Percentiles rank a stretch among this genome's conserved stretches.
Conservation (phyloP, 2,329 filamentous ascomycete genomes). For the Nectriaceae sp. region DNA sequence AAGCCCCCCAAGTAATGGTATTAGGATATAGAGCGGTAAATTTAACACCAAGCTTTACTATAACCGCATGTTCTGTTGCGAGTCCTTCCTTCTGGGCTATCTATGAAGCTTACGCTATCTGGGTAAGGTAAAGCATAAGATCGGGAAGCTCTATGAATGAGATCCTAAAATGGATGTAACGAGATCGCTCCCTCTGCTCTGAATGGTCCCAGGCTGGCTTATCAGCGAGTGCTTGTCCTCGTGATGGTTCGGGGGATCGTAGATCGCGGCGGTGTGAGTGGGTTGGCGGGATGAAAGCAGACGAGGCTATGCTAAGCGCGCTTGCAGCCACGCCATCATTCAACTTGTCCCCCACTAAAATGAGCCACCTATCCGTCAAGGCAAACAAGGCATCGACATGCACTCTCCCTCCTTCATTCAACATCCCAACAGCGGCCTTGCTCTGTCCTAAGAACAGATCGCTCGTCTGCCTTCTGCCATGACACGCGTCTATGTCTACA, state of each 20-base stretch:
- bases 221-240: conserved; percentile 3
- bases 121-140: too few relatives aligned
- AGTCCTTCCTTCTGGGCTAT: too few relatives aligned
- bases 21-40: too few relatives aligned
- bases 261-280: conserved; percentile 1
- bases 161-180: too few relatives aligned
- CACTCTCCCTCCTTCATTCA: conserved; percentile 19
- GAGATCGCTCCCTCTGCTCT: too few relatives aligned
- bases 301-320: not conserved
- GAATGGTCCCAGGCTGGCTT: conserved; percentile 3
- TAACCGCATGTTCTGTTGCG: too few relatives aligned
- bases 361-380: not conserved
- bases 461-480: conserved; percentile 30
- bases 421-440: conserved; percentile 4
- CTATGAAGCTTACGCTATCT: too few relatives aligned
- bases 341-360: conserved; percentile 8
- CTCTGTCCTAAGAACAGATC: conserved; percentile 2
- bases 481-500: conserved; percentile 48
- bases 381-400: conserved; percentile 25
- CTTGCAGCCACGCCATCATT: not conserved
- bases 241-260: conserved; percentile 1
- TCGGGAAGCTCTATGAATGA: too few relatives aligned
- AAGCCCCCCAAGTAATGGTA: too few relatives aligned
- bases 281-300: not conserved
- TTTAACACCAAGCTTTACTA: too few relatives aligned